These are phyloP conservation scores for Histomonas meleagridis DNA, from an alignment of 208 protist genomes.

Conservation along the genomic window DNA sequence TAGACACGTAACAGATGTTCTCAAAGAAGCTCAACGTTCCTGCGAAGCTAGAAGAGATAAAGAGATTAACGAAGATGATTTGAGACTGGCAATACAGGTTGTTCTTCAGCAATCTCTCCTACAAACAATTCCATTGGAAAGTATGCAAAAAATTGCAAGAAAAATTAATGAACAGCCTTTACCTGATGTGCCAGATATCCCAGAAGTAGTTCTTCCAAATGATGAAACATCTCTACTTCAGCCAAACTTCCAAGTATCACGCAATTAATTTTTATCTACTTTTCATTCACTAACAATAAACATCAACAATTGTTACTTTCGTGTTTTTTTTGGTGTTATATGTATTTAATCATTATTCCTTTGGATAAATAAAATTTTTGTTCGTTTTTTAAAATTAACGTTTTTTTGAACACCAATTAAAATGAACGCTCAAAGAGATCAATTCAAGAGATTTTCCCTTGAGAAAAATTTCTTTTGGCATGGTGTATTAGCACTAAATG, in stretches of 20 bases:
- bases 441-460: not conserved
- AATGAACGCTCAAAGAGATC: too few relatives aligned
- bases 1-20: not conserved
- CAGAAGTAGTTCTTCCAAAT: constrained; percentile 19
- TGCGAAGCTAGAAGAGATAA: not conserved
- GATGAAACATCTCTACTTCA: constrained; percentile 12
- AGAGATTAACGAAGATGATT: not conserved
- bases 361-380: too few relatives aligned
- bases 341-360: too few relatives aligned
- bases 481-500: not conserved
- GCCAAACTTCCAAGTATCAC: not conserved
- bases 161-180: constrained; percentile 1
- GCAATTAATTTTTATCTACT: too few relatives aligned
- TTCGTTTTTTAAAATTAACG: too few relatives aligned
- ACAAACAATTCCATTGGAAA: not conserved
- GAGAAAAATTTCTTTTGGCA: constrained; percentile 23
- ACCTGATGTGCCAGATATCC: not conserved
- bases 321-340: too few relatives aligned
- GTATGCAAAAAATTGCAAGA: not conserved
- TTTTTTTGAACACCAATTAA: too few relatives aligned
- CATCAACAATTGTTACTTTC: too few relatives aligned
- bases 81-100: not conserved
- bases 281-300: too few relatives aligned
- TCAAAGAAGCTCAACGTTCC: not conserved
- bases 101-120: not conserved